Conservation (phyloP, 257 asterid species). For the Ophiorrhiza pumila region DNA sequence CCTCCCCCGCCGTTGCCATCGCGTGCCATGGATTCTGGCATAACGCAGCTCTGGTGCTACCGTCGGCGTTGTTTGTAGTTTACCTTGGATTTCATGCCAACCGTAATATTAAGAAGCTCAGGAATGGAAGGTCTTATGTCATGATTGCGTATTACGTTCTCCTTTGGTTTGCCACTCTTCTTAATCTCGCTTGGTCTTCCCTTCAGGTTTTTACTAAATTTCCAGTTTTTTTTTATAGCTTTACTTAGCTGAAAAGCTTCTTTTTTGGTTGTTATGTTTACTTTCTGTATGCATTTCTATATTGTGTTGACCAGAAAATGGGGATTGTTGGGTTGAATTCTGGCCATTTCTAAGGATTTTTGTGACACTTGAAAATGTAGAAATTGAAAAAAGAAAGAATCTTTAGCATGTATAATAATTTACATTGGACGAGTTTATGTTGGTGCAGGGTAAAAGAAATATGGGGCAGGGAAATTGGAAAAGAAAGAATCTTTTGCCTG, state of each 20-base stretch:
- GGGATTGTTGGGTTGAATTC: background rate
- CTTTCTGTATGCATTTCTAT: background rate
- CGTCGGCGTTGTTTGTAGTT: conserved; percentile 65
- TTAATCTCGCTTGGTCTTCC: conserved; percentile 73
- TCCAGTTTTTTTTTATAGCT: conserved; percentile 3
- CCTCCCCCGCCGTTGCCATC: conserved; percentile 14
- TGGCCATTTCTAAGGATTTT: background rate
- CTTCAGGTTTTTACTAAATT: conserved; percentile 83
- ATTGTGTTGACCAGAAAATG: background rate
- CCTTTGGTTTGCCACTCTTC: conserved; percentile 71
- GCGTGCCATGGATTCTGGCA: conserved; percentile 72
- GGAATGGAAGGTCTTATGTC: conserved; percentile 65
- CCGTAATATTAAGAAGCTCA: conserved; percentile 70
- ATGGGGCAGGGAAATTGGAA: background rate
- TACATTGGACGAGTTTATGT: background rate
- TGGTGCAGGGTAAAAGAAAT: background rate
- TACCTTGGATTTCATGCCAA: conserved; percentile 76
- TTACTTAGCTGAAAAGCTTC: background rate
- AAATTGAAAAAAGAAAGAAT: background rate
- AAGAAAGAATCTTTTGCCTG: too few species aligned
- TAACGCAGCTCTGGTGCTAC: conserved; percentile 63
- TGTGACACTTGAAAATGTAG: background rate
- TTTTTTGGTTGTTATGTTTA: background rate
- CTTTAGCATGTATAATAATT: background rate
- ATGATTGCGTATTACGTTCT: conserved; percentile 82